Evolutionary conservation across 495 filamentous ascomycete genomes (phyloP).

Genomic region (Tetracladium marchalianum): DNA sequence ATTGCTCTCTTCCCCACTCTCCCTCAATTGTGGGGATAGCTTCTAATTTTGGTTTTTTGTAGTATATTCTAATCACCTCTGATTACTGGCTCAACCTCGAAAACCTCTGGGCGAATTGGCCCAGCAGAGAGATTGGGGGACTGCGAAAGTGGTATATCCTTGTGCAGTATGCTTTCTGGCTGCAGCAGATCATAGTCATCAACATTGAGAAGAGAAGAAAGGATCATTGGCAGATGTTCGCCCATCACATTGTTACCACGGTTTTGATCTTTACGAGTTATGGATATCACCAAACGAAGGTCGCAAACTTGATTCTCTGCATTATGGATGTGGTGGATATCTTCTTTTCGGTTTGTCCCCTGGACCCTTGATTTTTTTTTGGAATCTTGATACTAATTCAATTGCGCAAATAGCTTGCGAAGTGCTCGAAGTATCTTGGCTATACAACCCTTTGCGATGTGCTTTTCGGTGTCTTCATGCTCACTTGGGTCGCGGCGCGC

Average conservation of each 20-base stretch:
- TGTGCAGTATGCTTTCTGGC: conserved; percentile 82
- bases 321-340: conserved; percentile 93
- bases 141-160: conserved; percentile 86
- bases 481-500: conserved; percentile 74
- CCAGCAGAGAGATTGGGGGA: conserved; percentile 58
- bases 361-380: background rate
- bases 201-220: conserved; percentile 91
- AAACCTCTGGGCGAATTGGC: conserved; percentile 79
- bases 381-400: background rate
- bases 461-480: conserved; percentile 78
- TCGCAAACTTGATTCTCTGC: conserved; percentile 81
- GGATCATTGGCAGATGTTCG: conserved; percentile 92
- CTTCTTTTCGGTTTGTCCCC: conserved; percentile 66
- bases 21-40: background rate
- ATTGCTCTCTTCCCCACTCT: conserved; percentile 7
- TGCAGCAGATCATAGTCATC: conserved; percentile 90
- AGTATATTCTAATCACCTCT: conserved; percentile 77
- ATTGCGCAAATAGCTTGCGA: conserved; percentile 55
- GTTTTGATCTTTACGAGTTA: conserved; percentile 71
- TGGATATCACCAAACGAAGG: conserved; percentile 70
- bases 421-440: conserved; percentile 84
- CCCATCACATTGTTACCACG: conserved; percentile 86
- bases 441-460: conserved; percentile 68
- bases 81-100: conserved; percentile 67
- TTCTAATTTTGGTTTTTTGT: conserved; percentile 6